A percentile compares a stretch with the other conserved stretches of the same genome.
Conservation (phyloP, 306 rosid genomes). For the Casuarina cunninghamiana region DNA sequence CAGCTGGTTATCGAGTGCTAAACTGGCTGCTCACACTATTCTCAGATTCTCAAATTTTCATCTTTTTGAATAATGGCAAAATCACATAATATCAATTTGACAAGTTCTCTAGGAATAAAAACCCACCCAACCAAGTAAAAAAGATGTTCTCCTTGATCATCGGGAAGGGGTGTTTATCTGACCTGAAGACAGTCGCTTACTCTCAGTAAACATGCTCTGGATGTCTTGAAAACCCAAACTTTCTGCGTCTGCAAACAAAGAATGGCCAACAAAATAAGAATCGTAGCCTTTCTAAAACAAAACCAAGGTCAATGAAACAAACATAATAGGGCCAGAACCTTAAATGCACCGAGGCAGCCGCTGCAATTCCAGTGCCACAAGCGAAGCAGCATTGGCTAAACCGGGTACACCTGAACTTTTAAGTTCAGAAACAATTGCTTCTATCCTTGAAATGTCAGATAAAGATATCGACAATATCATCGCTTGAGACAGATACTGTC, state of each 20-base stretch:
- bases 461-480: constrained; percentile 85
- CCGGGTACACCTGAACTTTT: constrained; percentile 62
- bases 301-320: constrained; percentile 13
- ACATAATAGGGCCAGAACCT: constrained; percentile 32
- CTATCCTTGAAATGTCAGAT: constrained; percentile 74
- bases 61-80: neutral
- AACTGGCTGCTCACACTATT: neutral
- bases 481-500: constrained; percentile 75
- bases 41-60: neutral
- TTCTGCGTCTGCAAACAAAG: constrained; percentile 33
- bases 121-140: neutral
- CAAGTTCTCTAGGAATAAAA: neutral
- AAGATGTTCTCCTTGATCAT: too few relatives aligned
- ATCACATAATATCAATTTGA: neutral
- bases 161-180: constrained; percentile 14
- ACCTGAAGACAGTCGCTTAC: constrained; percentile 28
- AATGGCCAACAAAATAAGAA: constrained; percentile 12
- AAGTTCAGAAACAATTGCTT: constrained; percentile 69
- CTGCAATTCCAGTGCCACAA: constrained; percentile 84
- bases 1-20: neutral
- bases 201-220: constrained; percentile 15
- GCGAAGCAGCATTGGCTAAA: constrained; percentile 63
- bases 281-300: constrained; percentile 5
- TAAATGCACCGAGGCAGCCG: constrained; percentile 87
- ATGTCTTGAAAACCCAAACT: constrained; percentile 4